Percentiles rank a stretch among this genome's conserved stretches.
Evolutionary conservation across 768 basidiomycete genomes (phyloP).

Genomic region (Suillus sp.): DNA sequence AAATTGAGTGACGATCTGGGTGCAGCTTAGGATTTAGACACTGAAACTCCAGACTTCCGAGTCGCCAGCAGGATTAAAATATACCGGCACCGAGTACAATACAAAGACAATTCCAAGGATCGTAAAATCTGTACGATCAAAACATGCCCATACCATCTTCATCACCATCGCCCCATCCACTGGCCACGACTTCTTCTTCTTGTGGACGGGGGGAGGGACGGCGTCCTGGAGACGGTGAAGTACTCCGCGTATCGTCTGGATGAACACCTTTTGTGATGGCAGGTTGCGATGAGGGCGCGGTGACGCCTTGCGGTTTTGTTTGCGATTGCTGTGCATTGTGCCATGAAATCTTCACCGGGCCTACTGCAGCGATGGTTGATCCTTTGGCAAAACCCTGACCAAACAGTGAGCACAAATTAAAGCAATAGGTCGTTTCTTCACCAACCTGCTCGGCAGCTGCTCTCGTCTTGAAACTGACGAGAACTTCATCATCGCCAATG

Average conservation of each 20-base stretch:
- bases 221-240: conserved; percentile 18
- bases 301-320: conserved; percentile 23
- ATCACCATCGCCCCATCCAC: conserved; percentile 69
- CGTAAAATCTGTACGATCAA: conserved; percentile 7
- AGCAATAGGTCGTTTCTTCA: conserved; percentile 12
- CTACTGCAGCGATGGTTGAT: conserved; percentile 62
- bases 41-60: not conserved
- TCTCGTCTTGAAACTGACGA: conserved; percentile 74
- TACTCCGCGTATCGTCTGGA: conserved; percentile 29
- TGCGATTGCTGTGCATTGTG: conserved; percentile 41
- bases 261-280: conserved; percentile 22
- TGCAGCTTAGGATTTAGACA: not conserved
- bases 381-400: conserved; percentile 74
- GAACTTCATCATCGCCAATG: conserved; percentile 54
- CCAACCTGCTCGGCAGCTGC: conserved; percentile 76
- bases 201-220: conserved; percentile 38
- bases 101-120: conserved; percentile 8
- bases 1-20: not conserved
- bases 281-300: conserved; percentile 23
- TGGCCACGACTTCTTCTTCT: conserved; percentile 66
- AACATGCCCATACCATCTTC: conserved; percentile 68
- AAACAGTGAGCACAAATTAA: conserved; percentile 16
- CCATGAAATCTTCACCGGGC: conserved; percentile 70
- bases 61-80: conserved; percentile 7
- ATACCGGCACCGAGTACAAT: conserved; percentile 7